These are phyloP conservation scores for Bruguiera hainesii DNA, from an alignment of 441 rosid genomes.

Conservation along the genomic window DNA sequence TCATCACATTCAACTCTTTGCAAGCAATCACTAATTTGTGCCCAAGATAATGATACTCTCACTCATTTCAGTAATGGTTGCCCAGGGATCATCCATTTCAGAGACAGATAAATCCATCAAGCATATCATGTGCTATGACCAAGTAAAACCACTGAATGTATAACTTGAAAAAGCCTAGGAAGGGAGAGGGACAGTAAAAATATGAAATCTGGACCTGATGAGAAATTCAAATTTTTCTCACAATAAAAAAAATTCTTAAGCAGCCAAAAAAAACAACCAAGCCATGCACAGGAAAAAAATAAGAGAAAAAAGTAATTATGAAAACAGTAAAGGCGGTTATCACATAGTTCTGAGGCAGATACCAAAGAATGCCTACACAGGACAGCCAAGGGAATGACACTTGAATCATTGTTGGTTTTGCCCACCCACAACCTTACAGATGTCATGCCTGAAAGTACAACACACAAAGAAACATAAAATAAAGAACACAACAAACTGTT, in stretches of 20 bases:
- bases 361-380: constrained; percentile 54
- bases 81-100: too few relatives aligned
- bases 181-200: too few relatives aligned
- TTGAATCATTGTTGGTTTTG: constrained; percentile 41
- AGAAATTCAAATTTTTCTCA: too few relatives aligned
- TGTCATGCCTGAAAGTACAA: constrained; percentile 49
- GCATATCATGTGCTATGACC: too few relatives aligned
- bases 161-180: too few relatives aligned
- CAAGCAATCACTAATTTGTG: neutral
- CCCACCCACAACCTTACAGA: constrained; percentile 70
- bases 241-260: too few relatives aligned
- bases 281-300: neutral
- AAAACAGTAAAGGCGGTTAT: neutral
- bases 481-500: constrained; percentile 3
- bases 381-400: constrained; percentile 62
- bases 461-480: constrained; percentile 14
- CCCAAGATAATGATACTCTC: neutral
- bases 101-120: too few relatives aligned
- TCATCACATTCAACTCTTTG: neutral
- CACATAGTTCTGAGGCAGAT: constrained; percentile 25
- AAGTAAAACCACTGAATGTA: too few relatives aligned
- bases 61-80: neutral
- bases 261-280: too few relatives aligned
- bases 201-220: too few relatives aligned
- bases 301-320: neutral